Conservation (phyloP, 1,284 basidiomycete species). For the Leccinum subrobustum region DNA sequence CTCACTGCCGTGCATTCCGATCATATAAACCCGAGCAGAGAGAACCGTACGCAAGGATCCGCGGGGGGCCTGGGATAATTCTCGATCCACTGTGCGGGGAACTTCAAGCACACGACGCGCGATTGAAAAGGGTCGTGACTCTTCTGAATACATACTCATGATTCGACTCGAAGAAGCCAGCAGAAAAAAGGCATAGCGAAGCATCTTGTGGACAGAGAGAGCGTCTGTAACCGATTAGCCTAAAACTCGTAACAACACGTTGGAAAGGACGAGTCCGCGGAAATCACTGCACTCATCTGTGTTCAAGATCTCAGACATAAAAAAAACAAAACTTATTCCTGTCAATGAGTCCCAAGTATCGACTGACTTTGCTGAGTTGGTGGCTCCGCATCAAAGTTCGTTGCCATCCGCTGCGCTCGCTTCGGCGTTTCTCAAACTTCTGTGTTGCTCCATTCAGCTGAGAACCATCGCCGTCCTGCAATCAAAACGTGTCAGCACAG, state of each 20-base stretch:
- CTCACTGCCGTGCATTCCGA: slow-evolving; percentile 15
- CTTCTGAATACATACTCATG: slow-evolving; percentile 9
- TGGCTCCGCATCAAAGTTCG: slow-evolving; percentile 20
- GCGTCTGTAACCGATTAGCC: slow-evolving; percentile 25
- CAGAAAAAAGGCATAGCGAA: slow-evolving; percentile 15
- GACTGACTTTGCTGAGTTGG: not conserved
- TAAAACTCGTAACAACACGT: slow-evolving; percentile 26
- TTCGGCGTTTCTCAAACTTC: slow-evolving; percentile 22
- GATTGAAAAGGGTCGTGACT: slow-evolving; percentile 7
- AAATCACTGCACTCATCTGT: slow-evolving; percentile 26
- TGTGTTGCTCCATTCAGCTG: slow-evolving; percentile 4
- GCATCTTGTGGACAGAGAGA: slow-evolving; percentile 11
- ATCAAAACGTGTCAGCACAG: slow-evolving; percentile 21
- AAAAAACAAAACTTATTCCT: slow-evolving; percentile 1
- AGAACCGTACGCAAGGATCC: slow-evolving; percentile 29
- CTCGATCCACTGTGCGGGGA: slow-evolving; percentile 31
- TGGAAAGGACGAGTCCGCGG: slow-evolving; percentile 27
- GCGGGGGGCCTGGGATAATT: slow-evolving; percentile 32
- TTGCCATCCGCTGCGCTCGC: slow-evolving; percentile 19
- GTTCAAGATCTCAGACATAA: slow-evolving; percentile 21
- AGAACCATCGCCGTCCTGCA: slow-evolving; percentile 6
- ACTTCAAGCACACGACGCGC: slow-evolving; percentile 17
- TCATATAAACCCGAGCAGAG: slow-evolving; percentile 27
- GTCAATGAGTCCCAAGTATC: not conserved
- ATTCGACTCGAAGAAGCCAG: slow-evolving; percentile 11